Evolutionary conservation across 2,329 filamentous ascomycete genomes (phyloP), one percentile per base, ranked within the genome.

Genomic region (Aspergillus jensenii): DNA sequence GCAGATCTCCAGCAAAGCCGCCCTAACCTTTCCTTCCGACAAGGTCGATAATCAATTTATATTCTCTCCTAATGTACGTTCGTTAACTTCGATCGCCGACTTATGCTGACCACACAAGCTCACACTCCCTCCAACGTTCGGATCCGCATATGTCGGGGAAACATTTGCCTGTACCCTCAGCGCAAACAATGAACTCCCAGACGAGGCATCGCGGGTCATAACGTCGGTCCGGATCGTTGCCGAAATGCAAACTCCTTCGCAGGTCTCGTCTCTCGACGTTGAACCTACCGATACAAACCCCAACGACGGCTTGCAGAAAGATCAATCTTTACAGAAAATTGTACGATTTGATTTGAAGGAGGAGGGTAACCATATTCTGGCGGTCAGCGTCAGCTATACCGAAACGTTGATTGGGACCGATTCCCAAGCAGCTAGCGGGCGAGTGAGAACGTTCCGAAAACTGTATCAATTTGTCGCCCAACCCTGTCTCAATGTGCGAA

Each of bases 401-500:
- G 93, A 98, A 76, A 92, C 90, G 0, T 84, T 89, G 66, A 71
- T 78, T 62, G 69, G 71, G 1, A 72, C 74, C 37, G 75, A 76
- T 21, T 69, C 71, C 31, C 73, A 77, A 61, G 81, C 81, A 21
- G 81, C 80, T 2, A 80, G 81, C 56, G 83, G 82, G 4, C 84
- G 91, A 50, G 88, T 90, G 39, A 82, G 95, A 59, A 96, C 91
- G 9, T 98, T 98, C 71, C 82, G 93, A 64, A 98, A 98, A 78
- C 79, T 99, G 59, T 99, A 98, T 74, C 95, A 98, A 74, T 99
- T 99, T 71, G 88, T 96, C 55, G 95, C 93, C 71, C 93, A 96
- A 78, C 87, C 91, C 40, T 90, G 92, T 59, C 80, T 99, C 65
- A 91, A 93, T 62, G 93, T 99, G 59, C 83, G 93, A 62, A 97